A percentile compares a stretch with the other conserved stretches of the same genome.
Evolutionary conservation across 2,329 filamentous ascomycete genomes (phyloP).

Genomic region (Apiospora saccharicola): DNA sequence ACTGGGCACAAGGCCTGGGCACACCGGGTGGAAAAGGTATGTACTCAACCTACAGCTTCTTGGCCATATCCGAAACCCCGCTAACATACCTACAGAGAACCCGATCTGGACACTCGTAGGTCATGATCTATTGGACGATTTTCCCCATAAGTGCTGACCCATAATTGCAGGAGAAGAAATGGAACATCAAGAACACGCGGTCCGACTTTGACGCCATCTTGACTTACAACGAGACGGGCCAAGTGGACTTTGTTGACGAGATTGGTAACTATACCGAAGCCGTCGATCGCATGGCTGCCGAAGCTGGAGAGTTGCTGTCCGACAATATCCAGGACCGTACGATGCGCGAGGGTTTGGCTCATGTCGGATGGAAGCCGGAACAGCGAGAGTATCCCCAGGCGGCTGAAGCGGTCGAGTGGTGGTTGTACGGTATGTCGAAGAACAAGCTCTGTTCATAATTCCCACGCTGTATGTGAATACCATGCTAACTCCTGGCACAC

Average conservation of each 20-base stretch:
- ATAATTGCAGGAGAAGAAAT: slow-evolving; percentile 57
- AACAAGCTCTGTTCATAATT: no score
- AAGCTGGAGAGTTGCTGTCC: slow-evolving; percentile 63
- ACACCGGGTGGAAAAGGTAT: slow-evolving; percentile 31
- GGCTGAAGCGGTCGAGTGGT: slow-evolving; percentile 64
- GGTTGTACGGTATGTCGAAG: slow-evolving; percentile 60
- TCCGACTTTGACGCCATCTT: slow-evolving; percentile 66
- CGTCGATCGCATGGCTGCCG: slow-evolving; percentile 53
- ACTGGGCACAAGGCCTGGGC: slow-evolving; percentile 59
- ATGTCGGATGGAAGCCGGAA: slow-evolving; percentile 69
- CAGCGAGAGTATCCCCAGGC: slow-evolving; percentile 59
- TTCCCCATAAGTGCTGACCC: not conserved
- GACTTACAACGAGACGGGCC: slow-evolving; percentile 67
- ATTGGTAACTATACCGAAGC: slow-evolving; percentile 58
- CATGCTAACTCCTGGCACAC: not conserved
- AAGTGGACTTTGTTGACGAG: slow-evolving; percentile 56
- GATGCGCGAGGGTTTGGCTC: slow-evolving; percentile 61
- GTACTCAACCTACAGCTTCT: not conserved
- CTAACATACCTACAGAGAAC: slow-evolving; percentile 53
- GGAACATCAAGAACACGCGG: slow-evolving; percentile 60
- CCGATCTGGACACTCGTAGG: slow-evolving; percentile 64
- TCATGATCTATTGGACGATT: not conserved
- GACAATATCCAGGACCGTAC: slow-evolving; percentile 69
- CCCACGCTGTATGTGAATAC: slow-evolving; percentile 27
- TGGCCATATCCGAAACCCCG: not conserved